Percentiles rank a stretch among this genome's conserved stretches.
phyloP scores from a whole-genome alignment of 164 flowering plant species.

The Magnolia changhungtana region DNA sequence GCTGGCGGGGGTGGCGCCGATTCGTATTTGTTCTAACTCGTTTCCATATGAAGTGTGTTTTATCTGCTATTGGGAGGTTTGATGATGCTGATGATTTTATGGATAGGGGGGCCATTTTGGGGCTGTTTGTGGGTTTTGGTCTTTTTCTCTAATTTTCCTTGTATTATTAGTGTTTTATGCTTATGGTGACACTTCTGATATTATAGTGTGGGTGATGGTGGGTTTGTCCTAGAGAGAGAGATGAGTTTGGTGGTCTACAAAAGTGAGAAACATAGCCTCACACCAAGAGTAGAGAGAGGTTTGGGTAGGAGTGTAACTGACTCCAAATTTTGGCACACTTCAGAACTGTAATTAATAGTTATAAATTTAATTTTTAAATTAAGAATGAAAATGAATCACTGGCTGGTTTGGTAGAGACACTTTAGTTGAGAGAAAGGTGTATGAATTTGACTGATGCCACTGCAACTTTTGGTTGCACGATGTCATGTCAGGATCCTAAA shows the following conservation, averaged over 20 bases:
- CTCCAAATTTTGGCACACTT: no score
- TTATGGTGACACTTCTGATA: conserved; percentile 11
- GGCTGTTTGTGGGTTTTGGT: conserved; percentile 15
- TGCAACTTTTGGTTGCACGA: no score
- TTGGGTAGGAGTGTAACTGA: background rate
- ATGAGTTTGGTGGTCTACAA: conserved; percentile 1
- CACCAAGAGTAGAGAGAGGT: background rate
- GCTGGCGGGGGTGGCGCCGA: conserved; percentile 28
- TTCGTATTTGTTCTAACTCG: conserved; percentile 36
- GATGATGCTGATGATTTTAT: conserved; percentile 2
- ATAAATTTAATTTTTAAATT: no score
- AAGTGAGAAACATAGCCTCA: background rate
- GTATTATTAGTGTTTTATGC: conserved; percentile 1
- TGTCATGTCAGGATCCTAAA: no score
- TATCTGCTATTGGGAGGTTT: conserved; percentile 19
- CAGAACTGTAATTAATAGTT: no score
- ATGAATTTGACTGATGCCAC: no score
- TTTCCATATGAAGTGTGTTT: conserved; percentile 26
- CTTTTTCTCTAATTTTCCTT: background rate
- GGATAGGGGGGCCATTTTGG: conserved; percentile 9
- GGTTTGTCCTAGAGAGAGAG: background rate
- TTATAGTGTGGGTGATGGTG: background rate
- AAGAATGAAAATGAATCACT: no score
- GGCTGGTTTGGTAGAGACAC: no score
- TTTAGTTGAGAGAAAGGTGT: no score